Percentiles rank a stretch among this genome's conserved stretches.
Conservation (phyloP, 352 stramenopile genomes). For the Phytophthora citricola region DNA sequence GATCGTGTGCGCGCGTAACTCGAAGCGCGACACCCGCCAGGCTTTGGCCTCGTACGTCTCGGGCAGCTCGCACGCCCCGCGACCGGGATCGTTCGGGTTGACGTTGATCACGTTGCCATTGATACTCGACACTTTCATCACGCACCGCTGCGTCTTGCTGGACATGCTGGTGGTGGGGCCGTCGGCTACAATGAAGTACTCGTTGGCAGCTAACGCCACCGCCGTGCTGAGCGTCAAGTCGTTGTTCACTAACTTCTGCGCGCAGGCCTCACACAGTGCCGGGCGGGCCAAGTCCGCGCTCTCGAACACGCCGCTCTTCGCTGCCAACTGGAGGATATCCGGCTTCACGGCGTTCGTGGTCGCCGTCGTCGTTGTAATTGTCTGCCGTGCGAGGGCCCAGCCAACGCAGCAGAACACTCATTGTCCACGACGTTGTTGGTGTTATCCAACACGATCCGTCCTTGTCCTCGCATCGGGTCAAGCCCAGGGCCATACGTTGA, state of each 20-base stretch:
- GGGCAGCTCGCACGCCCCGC: constrained; percentile 50
- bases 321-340: constrained; percentile 52
- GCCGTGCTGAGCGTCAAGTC: constrained; percentile 53
- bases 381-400: constrained; percentile 57
- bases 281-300: constrained; percentile 34
- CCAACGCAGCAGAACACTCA: constrained; percentile 56
- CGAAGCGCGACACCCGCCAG: constrained; percentile 68
- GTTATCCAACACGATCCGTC: constrained; percentile 50
- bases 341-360: constrained; percentile 36
- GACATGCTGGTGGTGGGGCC: constrained; percentile 24
- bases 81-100: constrained; percentile 27
- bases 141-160: constrained; percentile 42
- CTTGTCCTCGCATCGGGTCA: constrained; percentile 54
- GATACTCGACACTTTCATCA: constrained; percentile 44
- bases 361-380: constrained; percentile 41
- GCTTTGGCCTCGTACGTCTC: constrained; percentile 57
- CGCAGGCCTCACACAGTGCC: constrained; percentile 59
- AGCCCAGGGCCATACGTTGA: constrained; percentile 61
- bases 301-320: constrained; percentile 40
- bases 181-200: constrained; percentile 81
- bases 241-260: constrained; percentile 52
- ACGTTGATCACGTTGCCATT: constrained; percentile 38
- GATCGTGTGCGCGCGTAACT: constrained; percentile 65
- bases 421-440: constrained; percentile 34
- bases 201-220: constrained; percentile 27